Evolutionary conservation across 208 protist genomes (phyloP).

Genomic region (Leishmania arabica): DNA sequence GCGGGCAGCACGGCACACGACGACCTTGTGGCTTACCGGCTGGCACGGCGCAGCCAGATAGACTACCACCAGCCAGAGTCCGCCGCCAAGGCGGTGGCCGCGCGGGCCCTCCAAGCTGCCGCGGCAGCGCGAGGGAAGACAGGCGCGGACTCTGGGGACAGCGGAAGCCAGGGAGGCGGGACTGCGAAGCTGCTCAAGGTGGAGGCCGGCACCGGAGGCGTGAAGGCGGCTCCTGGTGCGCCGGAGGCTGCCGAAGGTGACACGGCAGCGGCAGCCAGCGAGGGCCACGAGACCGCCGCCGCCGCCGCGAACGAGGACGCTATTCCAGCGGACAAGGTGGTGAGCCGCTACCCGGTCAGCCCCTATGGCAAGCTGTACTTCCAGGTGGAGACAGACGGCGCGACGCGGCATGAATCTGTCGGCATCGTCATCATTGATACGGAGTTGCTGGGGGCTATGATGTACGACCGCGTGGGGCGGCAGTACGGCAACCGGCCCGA

Average conservation of each 20-base stretch:
- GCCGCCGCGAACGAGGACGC: conserved; percentile 21
- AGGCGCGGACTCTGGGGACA: conserved; percentile 17
- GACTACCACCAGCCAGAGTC: conserved; percentile 77
- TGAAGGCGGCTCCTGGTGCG: conserved; percentile 7
- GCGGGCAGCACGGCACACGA: conserved; percentile 7
- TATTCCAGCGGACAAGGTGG: conserved; percentile 31
- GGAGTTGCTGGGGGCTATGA: conserved; percentile 70
- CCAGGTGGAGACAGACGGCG: conserved; percentile 84
- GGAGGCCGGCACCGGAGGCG: conserved; percentile 5
- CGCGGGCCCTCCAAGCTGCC: conserved; percentile 25
- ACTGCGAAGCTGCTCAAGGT: conserved; percentile 16
- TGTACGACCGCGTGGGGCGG: conserved; percentile 87
- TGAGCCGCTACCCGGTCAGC: conserved; percentile 76
- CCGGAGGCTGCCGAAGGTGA: neutral
- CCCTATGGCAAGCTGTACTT: conserved; percentile 86
- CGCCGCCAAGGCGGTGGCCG: conserved; percentile 30
- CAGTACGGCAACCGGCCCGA: conserved; percentile 85
- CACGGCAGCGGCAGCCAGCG: conserved; percentile 3
- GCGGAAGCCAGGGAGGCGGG: neutral
- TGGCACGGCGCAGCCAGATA: conserved; percentile 61
- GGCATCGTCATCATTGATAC: conserved; percentile 87
- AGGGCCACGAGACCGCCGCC: neutral
- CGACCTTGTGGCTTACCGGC: conserved; percentile 13
- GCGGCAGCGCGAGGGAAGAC: conserved; percentile 7
- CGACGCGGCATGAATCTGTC: conserved; percentile 76